Percentiles rank a stretch among this genome's conserved stretches.
These are phyloP conservation scores for Fonsecaea pedrosoi DNA, from an alignment of 2,329 filamentous ascomycete genomes.

Conservation along the genomic window DNA sequence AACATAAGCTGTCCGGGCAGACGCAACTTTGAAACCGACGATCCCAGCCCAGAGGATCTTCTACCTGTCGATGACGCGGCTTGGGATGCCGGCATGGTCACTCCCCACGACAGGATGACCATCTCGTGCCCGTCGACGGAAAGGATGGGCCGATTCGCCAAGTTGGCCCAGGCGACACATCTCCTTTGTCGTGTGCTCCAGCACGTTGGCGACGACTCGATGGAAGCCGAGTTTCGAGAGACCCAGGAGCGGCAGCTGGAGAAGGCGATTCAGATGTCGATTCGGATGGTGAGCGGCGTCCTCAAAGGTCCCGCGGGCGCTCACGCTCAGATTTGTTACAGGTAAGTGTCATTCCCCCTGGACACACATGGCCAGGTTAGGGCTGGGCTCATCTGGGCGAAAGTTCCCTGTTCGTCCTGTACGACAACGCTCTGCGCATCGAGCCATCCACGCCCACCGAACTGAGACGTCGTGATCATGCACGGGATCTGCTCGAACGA, in stretches of 20 bases:
- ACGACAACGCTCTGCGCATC: neutral
- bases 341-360: neutral
- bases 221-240: conserved; percentile 12
- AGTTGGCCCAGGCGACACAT: conserved; percentile 12
- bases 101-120: conserved; percentile 7
- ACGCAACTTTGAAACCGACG: conserved; percentile 8
- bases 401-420: conserved; percentile 13
- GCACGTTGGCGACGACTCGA: neutral
- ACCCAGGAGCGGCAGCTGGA: conserved; percentile 6
- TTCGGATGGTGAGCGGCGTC: conserved; percentile 12
- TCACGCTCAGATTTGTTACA: conserved; percentile 14
- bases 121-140: conserved; percentile 11
- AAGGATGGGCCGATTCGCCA: conserved; percentile 14
- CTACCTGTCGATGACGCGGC: conserved; percentile 7
- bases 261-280: conserved; percentile 8
- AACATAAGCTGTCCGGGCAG: conserved; percentile 10
- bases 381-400: neutral
- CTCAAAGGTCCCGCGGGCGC: conserved; percentile 3
- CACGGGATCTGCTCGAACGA: conserved; percentile 10
- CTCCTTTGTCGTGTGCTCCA: conserved; percentile 16
- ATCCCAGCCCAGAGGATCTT: conserved; percentile 6
- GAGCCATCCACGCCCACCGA: neutral
- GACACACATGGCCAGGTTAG: too few species aligned
- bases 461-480: conserved; percentile 8
- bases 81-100: conserved; percentile 6